Evolutionary conservation across 495 filamentous ascomycete species (phyloP).

Genomic region (Penicillium odoratum): DNA sequence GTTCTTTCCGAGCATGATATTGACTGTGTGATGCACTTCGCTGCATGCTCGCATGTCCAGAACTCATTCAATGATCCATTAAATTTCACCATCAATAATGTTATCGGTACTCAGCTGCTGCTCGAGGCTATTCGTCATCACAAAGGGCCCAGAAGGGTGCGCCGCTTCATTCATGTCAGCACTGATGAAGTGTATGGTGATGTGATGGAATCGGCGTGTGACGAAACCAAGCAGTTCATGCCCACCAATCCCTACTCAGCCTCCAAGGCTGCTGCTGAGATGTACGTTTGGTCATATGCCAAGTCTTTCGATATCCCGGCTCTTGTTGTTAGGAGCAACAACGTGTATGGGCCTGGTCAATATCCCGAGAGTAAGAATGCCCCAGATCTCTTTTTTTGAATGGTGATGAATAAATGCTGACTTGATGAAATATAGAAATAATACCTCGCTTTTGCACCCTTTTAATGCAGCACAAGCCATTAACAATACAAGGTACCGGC

Average conservation of each 20-base stretch:
- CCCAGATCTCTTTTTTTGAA: neutral
- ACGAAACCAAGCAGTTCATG: conserved; percentile 46
- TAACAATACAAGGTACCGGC: conserved; percentile 66
- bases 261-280: conserved; percentile 76
- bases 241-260: conserved; percentile 80
- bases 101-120: conserved; percentile 71
- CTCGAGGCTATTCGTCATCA: conserved; percentile 66
- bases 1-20: conserved; percentile 62
- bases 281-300: conserved; percentile 73
- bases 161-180: conserved; percentile 68
- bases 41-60: conserved; percentile 74
- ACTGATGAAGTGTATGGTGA: conserved; percentile 82
- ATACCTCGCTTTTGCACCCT: conserved; percentile 56
- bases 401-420: neutral
- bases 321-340: conserved; percentile 74
- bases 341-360: conserved; percentile 78
- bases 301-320: conserved; percentile 70
- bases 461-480: conserved; percentile 26
- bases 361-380: conserved; percentile 68
- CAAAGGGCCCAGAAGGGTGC: conserved; percentile 40
- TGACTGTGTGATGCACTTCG: conserved; percentile 76
- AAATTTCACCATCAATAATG: conserved; percentile 68
- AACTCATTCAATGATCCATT: conserved; percentile 71
- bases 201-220: conserved; percentile 35
- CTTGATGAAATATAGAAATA: conserved; percentile 7